These are phyloP conservation scores for Gossypium turneri DNA, from an alignment of 345 rosid genomes.

Conservation along the genomic window DNA sequence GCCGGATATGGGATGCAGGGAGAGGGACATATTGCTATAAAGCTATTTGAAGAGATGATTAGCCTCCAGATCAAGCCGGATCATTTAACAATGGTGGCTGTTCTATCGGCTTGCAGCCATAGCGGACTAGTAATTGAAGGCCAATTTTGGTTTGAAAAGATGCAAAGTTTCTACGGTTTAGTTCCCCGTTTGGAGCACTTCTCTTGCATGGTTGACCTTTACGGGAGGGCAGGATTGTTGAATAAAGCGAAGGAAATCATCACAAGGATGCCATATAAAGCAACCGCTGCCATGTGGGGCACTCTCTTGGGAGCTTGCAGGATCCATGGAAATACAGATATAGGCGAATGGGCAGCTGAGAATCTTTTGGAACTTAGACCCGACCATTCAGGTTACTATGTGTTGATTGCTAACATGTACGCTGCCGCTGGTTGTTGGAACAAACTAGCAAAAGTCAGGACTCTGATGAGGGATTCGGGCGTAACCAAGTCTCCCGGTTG, in stretches of 20 bases:
- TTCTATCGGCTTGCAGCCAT: slow-evolving; percentile 86
- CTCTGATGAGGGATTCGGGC: slow-evolving; percentile 60
- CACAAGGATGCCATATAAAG: slow-evolving; percentile 48
- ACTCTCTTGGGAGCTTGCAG: slow-evolving; percentile 65
- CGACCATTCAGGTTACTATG: slow-evolving; percentile 64
- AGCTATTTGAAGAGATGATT: slow-evolving; percentile 57
- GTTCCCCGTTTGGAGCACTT: slow-evolving; percentile 54
- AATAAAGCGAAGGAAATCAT: slow-evolving; percentile 48
- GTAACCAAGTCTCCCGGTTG: slow-evolving; percentile 71
- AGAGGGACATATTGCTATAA: slow-evolving; percentile 47
- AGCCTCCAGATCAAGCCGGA: slow-evolving; percentile 51
- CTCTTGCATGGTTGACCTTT: slow-evolving; percentile 78
- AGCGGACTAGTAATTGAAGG: slow-evolving; percentile 65
- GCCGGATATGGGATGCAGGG: slow-evolving; percentile 73
- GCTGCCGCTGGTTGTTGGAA: slow-evolving; percentile 68
- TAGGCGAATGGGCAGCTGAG: slow-evolving; percentile 84
- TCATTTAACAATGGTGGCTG: slow-evolving; percentile 75
- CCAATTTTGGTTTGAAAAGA: slow-evolving; percentile 40
- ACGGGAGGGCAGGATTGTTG: slow-evolving; percentile 69
- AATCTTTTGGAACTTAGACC: slow-evolving; percentile 56
- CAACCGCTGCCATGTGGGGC: slow-evolving; percentile 64
- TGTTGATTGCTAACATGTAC: slow-evolving; percentile 66
- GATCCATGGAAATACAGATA: slow-evolving; percentile 47
- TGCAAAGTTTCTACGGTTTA: slow-evolving; percentile 39
- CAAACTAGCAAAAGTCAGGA: slow-evolving; percentile 64